These are phyloP conservation scores for Musa schizocarpa DNA, from an alignment of 176 grass and related monocot genomes.

Conservation along the genomic window DNA sequence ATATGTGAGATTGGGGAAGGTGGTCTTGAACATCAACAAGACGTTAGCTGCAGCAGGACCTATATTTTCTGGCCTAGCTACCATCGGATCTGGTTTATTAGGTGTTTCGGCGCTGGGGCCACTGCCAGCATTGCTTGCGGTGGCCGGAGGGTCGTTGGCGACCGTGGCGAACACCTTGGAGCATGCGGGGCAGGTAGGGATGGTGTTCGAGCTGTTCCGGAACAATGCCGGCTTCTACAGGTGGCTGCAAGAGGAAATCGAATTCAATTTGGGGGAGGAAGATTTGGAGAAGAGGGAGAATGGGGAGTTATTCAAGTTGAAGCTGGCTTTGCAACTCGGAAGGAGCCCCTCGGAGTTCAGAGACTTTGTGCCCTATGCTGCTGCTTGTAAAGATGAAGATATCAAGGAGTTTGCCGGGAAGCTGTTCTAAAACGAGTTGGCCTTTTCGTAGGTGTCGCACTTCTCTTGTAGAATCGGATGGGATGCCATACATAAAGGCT, in stretches of 20 bases:
- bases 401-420: slow-evolving; percentile 37
- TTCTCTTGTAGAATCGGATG: too few species aligned
- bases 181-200: slow-evolving; percentile 45
- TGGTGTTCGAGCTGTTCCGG: slow-evolving; percentile 51
- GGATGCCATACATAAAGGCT: too few species aligned
- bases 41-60: slow-evolving; percentile 31
- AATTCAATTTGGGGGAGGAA: slow-evolving; percentile 21
- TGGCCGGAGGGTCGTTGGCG: slow-evolving; percentile 20
- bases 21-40: slow-evolving; percentile 16
- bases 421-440: slow-evolving; percentile 5
- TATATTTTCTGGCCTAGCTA: slow-evolving; percentile 14
- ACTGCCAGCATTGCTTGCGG: slow-evolving; percentile 10
- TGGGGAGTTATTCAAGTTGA: slow-evolving; percentile 41
- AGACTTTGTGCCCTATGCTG: slow-evolving; percentile 30
- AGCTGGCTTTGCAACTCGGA: slow-evolving; percentile 40
- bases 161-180: slow-evolving; percentile 40
- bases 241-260: slow-evolving; percentile 49
- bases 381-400: slow-evolving; percentile 26
- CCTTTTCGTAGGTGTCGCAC: too few species aligned
- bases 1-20: slow-evolving; percentile 20
- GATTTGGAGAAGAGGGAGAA: slow-evolving; percentile 39
- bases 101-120: slow-evolving; percentile 3
- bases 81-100: slow-evolving; percentile 24
- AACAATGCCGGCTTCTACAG: slow-evolving; percentile 40
- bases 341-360: slow-evolving; percentile 25